phyloP scores from a whole-genome alignment of 495 filamentous ascomycete genomes.

The Darksidea phi region DNA sequence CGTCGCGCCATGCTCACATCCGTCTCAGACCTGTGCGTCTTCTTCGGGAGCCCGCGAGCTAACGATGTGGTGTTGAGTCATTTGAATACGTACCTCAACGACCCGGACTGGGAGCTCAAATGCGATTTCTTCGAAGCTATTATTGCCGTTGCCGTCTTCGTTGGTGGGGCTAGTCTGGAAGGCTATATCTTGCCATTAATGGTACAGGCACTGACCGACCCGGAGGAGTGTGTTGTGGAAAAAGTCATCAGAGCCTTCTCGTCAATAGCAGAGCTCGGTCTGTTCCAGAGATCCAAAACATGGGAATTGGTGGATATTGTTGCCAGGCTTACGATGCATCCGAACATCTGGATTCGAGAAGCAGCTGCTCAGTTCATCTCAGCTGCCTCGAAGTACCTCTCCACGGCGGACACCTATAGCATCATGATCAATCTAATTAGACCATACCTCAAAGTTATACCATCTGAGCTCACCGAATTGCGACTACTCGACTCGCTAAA shows the following conservation, averaged over 20 bases:
- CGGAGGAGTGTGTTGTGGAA: conserved; percentile 93
- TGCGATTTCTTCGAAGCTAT: conserved; percentile 96
- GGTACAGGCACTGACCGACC: conserved; percentile 93
- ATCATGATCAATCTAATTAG: conserved; percentile 75
- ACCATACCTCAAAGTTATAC: conserved; percentile 74
- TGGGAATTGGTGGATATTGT: conserved; percentile 84
- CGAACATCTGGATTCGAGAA: conserved; percentile 92
- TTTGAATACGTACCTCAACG: conserved; percentile 96
- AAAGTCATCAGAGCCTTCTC: conserved; percentile 84
- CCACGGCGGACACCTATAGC: conserved; percentile 75
- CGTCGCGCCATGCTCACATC: conserved; percentile 91
- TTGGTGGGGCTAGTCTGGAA: conserved; percentile 83
- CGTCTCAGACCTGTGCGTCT: conserved; percentile 87
- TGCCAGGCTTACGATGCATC: conserved; percentile 83
- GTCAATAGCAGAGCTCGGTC: conserved; percentile 82
- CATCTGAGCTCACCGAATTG: conserved; percentile 63
- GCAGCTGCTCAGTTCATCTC: conserved; percentile 80
- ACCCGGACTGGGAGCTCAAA: conserved; percentile 92
- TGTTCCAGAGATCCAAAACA: conserved; percentile 78
- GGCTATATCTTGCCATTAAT: conserved; percentile 96
- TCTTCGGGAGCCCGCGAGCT: conserved; percentile 84
- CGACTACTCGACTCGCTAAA: conserved; percentile 80
- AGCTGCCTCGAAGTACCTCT: conserved; percentile 72
- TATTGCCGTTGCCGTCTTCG: conserved; percentile 85
- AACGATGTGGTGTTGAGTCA: conserved; percentile 95